Evolutionary conservation across 805 yeast genomes (phyloP).

Genomic region (Candida taoyuanica): DNA sequence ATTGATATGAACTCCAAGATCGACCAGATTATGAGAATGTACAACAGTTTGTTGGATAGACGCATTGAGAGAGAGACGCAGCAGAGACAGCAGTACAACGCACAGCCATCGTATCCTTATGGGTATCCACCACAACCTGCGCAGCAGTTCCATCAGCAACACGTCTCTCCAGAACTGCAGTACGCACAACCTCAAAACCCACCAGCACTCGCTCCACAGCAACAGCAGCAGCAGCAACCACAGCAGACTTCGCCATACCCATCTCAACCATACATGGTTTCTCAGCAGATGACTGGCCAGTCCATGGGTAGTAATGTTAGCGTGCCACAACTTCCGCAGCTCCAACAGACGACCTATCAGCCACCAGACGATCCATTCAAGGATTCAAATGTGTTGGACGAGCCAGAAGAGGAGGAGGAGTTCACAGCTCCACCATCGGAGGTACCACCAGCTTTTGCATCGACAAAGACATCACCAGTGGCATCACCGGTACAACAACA

Average conservation of each 20-base stretch:
- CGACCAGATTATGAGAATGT: conserved; percentile 68
- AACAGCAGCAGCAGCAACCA: conserved; percentile 2
- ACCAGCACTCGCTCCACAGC: not conserved
- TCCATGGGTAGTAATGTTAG: not conserved
- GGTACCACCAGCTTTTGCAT: not conserved
- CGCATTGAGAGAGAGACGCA: conserved; percentile 36
- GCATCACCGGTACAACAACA: conserved; percentile 6
- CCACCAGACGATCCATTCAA: conserved; percentile 12
- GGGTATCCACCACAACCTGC: conserved; percentile 10
- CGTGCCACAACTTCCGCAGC: conserved; percentile 5
- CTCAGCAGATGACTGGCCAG: conserved; percentile 5
- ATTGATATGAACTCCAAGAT: conserved; percentile 75
- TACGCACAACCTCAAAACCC: conserved; percentile 3
- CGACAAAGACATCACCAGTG: not conserved
- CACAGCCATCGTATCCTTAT: conserved; percentile 7
- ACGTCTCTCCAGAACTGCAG: conserved; percentile 1
- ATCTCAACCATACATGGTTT: conserved; percentile 10
- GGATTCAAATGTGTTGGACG: conserved; percentile 6
- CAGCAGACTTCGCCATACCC: conserved; percentile 13
- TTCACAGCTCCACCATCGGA: conserved; percentile 21
- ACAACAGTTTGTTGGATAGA: conserved; percentile 67
- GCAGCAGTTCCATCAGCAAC: conserved; percentile 9
- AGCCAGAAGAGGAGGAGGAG: conserved; percentile 19
- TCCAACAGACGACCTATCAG: conserved; percentile 5
- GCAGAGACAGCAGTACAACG: conserved; percentile 23